These are phyloP conservation scores for Rhizophlyctis rosea DNA, from an alignment of 192 early-diverging fungal genomes.

Conservation along the genomic window DNA sequence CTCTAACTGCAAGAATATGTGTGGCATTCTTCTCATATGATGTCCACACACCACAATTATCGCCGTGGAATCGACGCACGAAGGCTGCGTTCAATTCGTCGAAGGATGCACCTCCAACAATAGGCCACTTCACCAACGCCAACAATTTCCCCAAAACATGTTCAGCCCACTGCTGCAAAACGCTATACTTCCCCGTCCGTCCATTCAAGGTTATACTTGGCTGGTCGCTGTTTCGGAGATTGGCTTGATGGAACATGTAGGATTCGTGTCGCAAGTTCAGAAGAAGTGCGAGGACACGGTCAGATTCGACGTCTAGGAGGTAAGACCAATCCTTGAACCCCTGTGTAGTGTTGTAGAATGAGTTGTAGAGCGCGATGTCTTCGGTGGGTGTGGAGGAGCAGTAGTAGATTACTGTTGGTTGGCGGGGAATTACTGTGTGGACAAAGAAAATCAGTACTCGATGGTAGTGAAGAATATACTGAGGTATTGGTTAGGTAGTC, in stretches of 20 bases:
- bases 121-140: conserved; percentile 22
- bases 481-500: too few relatives aligned
- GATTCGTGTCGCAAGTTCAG: conserved; percentile 31
- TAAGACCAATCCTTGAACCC: conserved; percentile 21
- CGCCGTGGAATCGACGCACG: too few relatives aligned
- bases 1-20: background rate
- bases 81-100: too few relatives aligned
- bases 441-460: too few relatives aligned
- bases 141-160: conserved; percentile 10
- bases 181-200: conserved; percentile 22
- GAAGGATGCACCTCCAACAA: too few relatives aligned
- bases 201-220: conserved; percentile 22
- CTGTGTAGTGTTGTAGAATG: conserved; percentile 13
- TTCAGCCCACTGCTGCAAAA: conserved; percentile 32
- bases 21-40: too few relatives aligned
- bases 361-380: conserved; percentile 30
- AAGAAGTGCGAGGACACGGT: conserved; percentile 26
- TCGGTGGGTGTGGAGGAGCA: conserved; percentile 11
- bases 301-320: conserved; percentile 28
- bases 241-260: conserved; percentile 45
- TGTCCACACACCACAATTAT: too few relatives aligned
- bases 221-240: conserved; percentile 27
- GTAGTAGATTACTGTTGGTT: conserved; percentile 38
- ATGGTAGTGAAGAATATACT: too few relatives aligned
- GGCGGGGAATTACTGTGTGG: conserved; percentile 43